Percentiles rank a stretch among this genome's conserved stretches.
Conservation (phyloP, 2,329 filamentous ascomycete genomes). For the Zasmidium citrigriseum region DNA sequence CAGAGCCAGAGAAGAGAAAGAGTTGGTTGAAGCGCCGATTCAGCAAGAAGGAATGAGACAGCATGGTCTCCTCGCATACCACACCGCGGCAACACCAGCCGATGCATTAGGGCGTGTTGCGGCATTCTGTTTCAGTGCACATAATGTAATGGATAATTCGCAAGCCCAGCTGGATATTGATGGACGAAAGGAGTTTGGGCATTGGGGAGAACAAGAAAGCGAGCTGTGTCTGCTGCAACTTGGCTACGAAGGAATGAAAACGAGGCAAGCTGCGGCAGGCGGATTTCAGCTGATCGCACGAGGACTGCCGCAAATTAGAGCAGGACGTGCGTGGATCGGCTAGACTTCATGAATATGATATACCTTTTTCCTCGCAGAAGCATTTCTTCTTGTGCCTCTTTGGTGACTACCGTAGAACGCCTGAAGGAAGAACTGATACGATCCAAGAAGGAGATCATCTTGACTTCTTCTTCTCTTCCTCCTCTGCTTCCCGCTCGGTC, state of each 20-base stretch:
- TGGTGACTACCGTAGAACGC: neutral
- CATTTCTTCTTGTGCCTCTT: neutral
- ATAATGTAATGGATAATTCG: conserved; percentile 12
- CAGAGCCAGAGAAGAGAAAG: conserved; percentile 70
- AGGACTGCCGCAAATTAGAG: neutral
- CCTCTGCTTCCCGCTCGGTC: conserved; percentile 48
- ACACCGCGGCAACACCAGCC: neutral
- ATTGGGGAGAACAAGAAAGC: conserved; percentile 5
- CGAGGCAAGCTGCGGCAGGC: neutral
- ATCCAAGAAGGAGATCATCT: neutral
- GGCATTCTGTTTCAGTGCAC: conserved; percentile 3
- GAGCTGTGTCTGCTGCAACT: conserved; percentile 3
- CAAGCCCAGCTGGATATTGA: neutral
- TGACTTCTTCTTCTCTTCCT: conserved; percentile 43
- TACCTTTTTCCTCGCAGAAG: neutral
- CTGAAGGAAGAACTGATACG: neutral
- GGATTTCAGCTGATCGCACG: neutral
- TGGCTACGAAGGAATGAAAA: conserved; percentile 6
- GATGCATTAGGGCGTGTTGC: neutral
- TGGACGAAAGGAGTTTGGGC: neutral
- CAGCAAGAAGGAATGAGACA: conserved; percentile 58
- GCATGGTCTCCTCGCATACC: neutral
- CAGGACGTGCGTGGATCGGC: neutral
- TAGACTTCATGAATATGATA: conserved; percentile 5
- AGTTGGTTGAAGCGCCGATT: conserved; percentile 87